Evolutionary conservation across 306 rosid genomes (phyloP).

Genomic region (Cucumis melo): DNA sequence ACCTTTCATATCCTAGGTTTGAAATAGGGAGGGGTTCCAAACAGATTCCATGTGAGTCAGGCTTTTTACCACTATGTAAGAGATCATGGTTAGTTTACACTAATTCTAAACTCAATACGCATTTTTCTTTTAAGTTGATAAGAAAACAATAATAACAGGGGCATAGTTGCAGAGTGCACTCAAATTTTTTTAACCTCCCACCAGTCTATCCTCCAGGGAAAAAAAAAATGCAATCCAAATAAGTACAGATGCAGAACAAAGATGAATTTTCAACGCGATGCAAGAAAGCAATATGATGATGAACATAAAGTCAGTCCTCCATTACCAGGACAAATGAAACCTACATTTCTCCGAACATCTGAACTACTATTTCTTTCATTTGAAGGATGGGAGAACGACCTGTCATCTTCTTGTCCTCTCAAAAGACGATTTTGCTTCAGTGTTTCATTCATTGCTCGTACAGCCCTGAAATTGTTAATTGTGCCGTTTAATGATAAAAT

Average conservation of each 20-base stretch:
- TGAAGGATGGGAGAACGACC: slow-evolving; percentile 42
- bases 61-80: neutral
- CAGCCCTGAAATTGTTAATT: slow-evolving; percentile 50
- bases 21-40: too few relatives aligned
- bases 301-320: slow-evolving; percentile 4
- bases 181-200: neutral
- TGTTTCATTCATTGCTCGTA: slow-evolving; percentile 93
- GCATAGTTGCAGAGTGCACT: neutral
- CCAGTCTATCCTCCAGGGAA: neutral
- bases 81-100: neutral
- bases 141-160: neutral
- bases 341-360: slow-evolving; percentile 35
- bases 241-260: neutral
- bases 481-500: neutral
- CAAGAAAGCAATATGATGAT: neutral
- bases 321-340: slow-evolving; percentile 13
- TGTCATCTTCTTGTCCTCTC: slow-evolving; percentile 55
- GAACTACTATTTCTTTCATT: slow-evolving; percentile 23
- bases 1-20: too few relatives aligned
- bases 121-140: too few relatives aligned
- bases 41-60: too few relatives aligned
- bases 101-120: neutral
- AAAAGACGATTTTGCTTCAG: slow-evolving; percentile 84
- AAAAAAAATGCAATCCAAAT: neutral
- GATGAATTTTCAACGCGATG: slow-evolving; percentile 10